Conservation (phyloP, 371 early-diverging fungal species). For the Batkoa obscura region DNA sequence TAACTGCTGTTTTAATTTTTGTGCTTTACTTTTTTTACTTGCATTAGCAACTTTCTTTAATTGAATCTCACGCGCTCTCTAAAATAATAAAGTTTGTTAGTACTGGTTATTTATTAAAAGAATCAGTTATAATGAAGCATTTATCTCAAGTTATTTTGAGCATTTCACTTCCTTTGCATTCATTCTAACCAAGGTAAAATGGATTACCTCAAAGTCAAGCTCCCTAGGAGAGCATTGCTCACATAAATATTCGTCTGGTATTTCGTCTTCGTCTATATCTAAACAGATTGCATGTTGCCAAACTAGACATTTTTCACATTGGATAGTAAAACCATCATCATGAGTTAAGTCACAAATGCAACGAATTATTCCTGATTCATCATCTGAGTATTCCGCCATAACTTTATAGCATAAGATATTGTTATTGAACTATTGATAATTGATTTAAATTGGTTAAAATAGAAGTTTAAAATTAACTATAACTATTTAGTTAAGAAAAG, state of each 20-base stretch:
- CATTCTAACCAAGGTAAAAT: background rate
- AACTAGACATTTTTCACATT: constrained; percentile 81
- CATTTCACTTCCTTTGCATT: no score
- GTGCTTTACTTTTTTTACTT: constrained; percentile 5
- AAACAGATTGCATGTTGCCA: constrained; percentile 94
- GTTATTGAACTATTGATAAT: no score
- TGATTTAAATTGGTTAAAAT: no score
- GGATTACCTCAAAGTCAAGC: constrained; percentile 18
- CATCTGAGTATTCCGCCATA: background rate
- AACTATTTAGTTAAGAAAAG: no score
- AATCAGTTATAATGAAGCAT: no score
- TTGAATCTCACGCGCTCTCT: constrained; percentile 1
- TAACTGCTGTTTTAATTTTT: background rate
- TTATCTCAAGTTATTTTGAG: no score
- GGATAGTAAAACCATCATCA: constrained; percentile 97
- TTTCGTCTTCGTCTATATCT: constrained; percentile 30
- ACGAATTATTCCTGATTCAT: constrained; percentile 49
- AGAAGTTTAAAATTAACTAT: no score
- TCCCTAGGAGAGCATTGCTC: constrained; percentile 52
- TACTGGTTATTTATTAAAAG: background rate
- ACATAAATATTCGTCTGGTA: constrained; percentile 73
- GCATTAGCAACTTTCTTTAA: constrained; percentile 6
- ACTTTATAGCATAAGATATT: no score
- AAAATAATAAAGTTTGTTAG: background rate
- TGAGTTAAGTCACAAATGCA: constrained; percentile 85